Conservation (phyloP, 1,139 yeast genomes). For the Lodderomyces parapsilosis region DNA sequence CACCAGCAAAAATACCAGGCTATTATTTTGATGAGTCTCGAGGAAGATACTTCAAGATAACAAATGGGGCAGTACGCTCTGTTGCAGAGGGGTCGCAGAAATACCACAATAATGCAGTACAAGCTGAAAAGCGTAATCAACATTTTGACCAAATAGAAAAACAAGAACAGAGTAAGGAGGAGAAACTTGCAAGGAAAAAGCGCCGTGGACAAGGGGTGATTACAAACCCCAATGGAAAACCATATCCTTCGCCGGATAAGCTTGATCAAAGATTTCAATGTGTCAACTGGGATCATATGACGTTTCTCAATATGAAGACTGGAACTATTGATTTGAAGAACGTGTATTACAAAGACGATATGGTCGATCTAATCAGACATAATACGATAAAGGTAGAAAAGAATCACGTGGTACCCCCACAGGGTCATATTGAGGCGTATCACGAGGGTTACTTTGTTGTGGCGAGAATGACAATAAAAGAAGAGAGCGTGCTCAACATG, state of each 20-base stretch:
- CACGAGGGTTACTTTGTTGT: not conserved
- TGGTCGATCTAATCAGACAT: conserved; percentile 1
- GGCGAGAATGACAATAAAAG: not conserved
- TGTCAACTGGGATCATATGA: conserved; percentile 2
- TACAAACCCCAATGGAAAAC: conserved; percentile 3
- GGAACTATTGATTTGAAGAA: conserved; percentile 7
- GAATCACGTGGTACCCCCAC: not conserved
- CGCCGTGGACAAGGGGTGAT: not conserved
- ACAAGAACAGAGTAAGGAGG: not conserved
- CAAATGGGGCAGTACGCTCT: conserved; percentile 30
- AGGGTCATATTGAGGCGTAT: not conserved
- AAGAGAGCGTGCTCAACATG: not conserved
- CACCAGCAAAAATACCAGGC: conserved; percentile 39
- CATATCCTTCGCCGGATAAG: not conserved
- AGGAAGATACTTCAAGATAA: conserved; percentile 45
- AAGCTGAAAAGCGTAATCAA: conserved; percentile 24
- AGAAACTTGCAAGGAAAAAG: conserved; percentile 17
- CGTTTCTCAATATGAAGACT: conserved; percentile 10
- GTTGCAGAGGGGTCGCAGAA: conserved; percentile 8
- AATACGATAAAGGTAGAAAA: not conserved
- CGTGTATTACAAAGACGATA: conserved; percentile 7
- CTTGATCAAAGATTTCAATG: not conserved
- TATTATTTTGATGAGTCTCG: conserved; percentile 43
- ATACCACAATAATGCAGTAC: conserved; percentile 37
- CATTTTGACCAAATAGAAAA: conserved; percentile 13